phyloP scores from a whole-genome alignment of 1,284 basidiomycete genomes.

The Neolentinus lepideus region DNA sequence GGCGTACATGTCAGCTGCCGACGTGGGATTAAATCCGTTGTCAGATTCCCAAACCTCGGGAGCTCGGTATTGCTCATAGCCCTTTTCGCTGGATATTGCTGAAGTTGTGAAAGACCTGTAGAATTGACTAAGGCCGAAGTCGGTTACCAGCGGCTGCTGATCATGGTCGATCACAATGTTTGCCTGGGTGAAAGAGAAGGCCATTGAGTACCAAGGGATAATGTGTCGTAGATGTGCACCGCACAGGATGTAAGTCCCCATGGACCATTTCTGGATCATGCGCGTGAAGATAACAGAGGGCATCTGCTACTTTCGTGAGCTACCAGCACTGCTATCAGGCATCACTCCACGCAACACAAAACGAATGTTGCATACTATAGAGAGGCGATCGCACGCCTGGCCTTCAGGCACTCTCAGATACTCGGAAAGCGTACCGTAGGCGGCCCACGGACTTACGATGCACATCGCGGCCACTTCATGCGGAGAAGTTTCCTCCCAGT shows the following conservation, averaged over 20 bases:
- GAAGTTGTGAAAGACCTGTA: neutral
- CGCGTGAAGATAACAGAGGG: neutral
- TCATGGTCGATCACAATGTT: neutral
- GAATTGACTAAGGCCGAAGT: neutral
- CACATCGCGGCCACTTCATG: too few species aligned
- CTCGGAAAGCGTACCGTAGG: neutral
- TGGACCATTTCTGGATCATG: neutral
- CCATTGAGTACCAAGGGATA: neutral
- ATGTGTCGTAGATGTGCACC: neutral
- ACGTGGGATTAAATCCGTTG: neutral
- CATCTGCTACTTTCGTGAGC: neutral
- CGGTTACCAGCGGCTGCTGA: neutral
- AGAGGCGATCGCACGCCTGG: neutral
- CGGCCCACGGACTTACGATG: neutral
- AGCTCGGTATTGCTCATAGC: neutral
- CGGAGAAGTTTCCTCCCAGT: neutral
- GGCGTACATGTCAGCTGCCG: neutral
- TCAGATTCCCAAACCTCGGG: neutral
- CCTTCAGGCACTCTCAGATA: neutral
- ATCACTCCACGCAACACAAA: neutral
- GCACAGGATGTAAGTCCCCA: neutral
- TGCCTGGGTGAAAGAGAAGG: neutral
- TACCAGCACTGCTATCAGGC: neutral
- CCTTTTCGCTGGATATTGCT: neutral
- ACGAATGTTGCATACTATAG: neutral